Conservation (phyloP, 345 rosid genomes). For the Boechera retrofracta region DNA sequence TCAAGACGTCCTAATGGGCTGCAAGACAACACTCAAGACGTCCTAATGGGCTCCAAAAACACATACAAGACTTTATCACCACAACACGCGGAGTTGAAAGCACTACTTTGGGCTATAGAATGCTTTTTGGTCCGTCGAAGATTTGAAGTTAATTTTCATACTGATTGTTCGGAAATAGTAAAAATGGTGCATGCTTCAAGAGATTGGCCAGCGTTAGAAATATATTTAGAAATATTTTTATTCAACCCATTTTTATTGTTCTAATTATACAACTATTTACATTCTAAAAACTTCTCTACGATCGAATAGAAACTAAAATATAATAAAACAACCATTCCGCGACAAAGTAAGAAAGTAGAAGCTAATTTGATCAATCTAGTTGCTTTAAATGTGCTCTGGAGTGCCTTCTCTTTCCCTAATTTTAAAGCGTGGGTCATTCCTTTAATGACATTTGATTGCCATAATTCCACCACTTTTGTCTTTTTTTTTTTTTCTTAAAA, state of each 20-base stretch:
- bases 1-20: too few species aligned
- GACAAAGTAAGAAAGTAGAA: slow-evolving; percentile 7
- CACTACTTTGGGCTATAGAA: too few species aligned
- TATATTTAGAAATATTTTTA: background rate
- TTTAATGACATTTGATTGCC: slow-evolving; percentile 32
- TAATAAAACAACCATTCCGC: background rate
- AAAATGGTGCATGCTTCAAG: too few species aligned
- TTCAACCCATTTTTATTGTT: background rate
- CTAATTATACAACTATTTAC: background rate
- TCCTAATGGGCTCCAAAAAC: too few species aligned
- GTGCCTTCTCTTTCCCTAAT: slow-evolving; percentile 34
- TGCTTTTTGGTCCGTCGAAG: too few species aligned
- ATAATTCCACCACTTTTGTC: slow-evolving; percentile 33
- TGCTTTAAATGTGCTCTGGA: slow-evolving; percentile 24
- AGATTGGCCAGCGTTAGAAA: too few species aligned
- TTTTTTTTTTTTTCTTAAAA: background rate
- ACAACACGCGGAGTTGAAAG: too few species aligned
- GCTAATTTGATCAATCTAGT: slow-evolving; percentile 14
- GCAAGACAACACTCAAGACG: too few species aligned
- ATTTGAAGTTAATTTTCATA: too few species aligned
- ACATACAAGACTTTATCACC: too few species aligned
- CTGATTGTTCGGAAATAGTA: too few species aligned
- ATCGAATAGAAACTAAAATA: background rate
- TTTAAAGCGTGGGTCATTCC: slow-evolving; percentile 33
- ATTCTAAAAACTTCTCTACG: background rate